phyloP scores from a whole-genome alignment of 2,329 filamentous ascomycete genomes.

The Dothideomycetes sp. region DNA sequence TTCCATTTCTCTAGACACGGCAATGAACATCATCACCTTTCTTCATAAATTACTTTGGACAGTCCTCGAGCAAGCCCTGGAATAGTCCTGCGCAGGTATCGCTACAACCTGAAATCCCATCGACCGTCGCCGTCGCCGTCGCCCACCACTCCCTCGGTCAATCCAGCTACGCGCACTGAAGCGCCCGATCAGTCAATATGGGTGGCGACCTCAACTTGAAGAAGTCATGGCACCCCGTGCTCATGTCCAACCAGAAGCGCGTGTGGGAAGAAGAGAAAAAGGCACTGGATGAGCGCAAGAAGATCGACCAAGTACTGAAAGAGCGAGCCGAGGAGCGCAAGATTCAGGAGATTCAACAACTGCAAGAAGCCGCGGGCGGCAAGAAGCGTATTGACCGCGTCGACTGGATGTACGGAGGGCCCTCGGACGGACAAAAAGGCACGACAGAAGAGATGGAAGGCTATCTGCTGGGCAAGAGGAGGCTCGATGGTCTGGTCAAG shows the following conservation, averaged over 20 bases:
- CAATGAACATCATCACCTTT: no score
- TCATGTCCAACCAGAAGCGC: constrained; percentile 80
- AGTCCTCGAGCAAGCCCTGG: no score
- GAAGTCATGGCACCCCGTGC: constrained; percentile 80
- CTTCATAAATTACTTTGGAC: no score
- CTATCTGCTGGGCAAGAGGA: constrained; percentile 82
- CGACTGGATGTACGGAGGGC: constrained; percentile 97
- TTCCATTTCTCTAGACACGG: no score
- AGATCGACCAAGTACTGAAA: constrained; percentile 79
- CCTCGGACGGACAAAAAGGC: constrained; percentile 62
- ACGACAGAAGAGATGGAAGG: constrained; percentile 84
- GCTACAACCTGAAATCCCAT: no score
- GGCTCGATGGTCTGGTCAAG: constrained; percentile 79
- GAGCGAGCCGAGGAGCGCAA: constrained; percentile 90
- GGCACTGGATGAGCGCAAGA: constrained; percentile 88
- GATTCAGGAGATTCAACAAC: constrained; percentile 79
- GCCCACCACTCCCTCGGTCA: not conserved
- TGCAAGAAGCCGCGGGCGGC: constrained; percentile 82
- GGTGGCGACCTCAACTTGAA: constrained; percentile 94
- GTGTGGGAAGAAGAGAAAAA: constrained; percentile 90
- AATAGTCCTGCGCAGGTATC: no score
- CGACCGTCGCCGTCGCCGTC: no score
- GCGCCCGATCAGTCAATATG: constrained; percentile 46
- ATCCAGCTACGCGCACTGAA: constrained; percentile 8
- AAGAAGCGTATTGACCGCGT: constrained; percentile 71